Evolutionary conservation across 805 yeast genomes (phyloP).

Genomic region (Wickerhamiella alocasiicola): DNA sequence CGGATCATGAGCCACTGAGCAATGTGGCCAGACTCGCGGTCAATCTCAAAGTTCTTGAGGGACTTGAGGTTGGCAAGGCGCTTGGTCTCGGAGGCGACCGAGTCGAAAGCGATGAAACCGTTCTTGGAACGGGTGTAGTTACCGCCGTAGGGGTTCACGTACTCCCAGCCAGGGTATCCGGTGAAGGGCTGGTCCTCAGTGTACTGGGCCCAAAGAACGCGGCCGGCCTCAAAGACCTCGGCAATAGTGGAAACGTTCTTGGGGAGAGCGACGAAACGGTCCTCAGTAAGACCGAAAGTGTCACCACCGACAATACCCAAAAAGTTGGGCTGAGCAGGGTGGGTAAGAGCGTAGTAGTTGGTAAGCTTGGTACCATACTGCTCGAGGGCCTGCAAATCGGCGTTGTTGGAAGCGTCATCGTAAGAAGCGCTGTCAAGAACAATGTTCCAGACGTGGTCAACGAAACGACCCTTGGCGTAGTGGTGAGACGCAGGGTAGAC

Average conservation of each 20-base stretch:
- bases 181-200: slow-evolving; percentile 43
- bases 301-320: slow-evolving; percentile 40
- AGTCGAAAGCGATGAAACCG: slow-evolving; percentile 35
- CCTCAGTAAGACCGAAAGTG: slow-evolving; percentile 37
- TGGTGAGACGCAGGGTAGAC: slow-evolving; percentile 24
- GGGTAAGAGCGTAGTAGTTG: slow-evolving; percentile 42
- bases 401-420: slow-evolving; percentile 37
- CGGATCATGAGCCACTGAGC: slow-evolving; percentile 45
- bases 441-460: slow-evolving; percentile 28
- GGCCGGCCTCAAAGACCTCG: slow-evolving; percentile 35
- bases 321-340: slow-evolving; percentile 45
- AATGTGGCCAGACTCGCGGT: slow-evolving; percentile 30
- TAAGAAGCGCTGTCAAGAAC: slow-evolving; percentile 43
- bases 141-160: slow-evolving; percentile 28
- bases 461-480: slow-evolving; percentile 22
- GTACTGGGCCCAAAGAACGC: slow-evolving; percentile 43
- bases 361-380: slow-evolving; percentile 34
- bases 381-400: slow-evolving; percentile 34
- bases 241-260: slow-evolving; percentile 36
- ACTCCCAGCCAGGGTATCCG: slow-evolving; percentile 39
- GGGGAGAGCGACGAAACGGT: slow-evolving; percentile 36
- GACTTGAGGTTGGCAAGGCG: slow-evolving; percentile 37
- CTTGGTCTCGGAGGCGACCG: slow-evolving; percentile 27
- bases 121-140: slow-evolving; percentile 43
- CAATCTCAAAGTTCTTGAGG: slow-evolving; percentile 34